Evolutionary conservation across 208 protist genomes (phyloP).

Genomic region (Porcisia hertigi): DNA sequence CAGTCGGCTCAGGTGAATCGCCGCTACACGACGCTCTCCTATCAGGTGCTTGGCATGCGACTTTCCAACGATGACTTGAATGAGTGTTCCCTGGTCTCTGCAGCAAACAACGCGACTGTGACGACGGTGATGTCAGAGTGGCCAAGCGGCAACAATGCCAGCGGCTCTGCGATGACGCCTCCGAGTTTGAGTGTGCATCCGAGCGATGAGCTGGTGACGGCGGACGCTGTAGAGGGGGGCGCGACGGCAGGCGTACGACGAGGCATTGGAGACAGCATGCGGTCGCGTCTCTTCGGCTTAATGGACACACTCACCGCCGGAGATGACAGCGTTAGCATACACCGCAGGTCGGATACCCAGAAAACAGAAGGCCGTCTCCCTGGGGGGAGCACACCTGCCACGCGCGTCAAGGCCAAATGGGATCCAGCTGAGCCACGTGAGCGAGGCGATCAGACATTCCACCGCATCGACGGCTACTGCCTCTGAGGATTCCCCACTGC

Average conservation of each 20-base stretch:
- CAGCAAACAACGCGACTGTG: constrained; percentile 5
- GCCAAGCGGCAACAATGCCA: background rate
- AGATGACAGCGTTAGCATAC: too few relatives aligned
- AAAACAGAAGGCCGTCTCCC: too few relatives aligned
- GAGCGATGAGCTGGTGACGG: background rate
- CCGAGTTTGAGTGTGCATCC: background rate
- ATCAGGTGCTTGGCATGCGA: constrained; percentile 4
- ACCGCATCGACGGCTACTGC: background rate
- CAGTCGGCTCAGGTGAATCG: background rate
- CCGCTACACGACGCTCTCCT: constrained; percentile 5
- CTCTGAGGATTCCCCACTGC: background rate
- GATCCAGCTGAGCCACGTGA: background rate
- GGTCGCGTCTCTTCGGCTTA: background rate
- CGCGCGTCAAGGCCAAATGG: background rate
- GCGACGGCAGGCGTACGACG: background rate
- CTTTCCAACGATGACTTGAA: background rate
- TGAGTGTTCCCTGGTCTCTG: constrained; percentile 9
- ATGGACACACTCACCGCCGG: background rate
- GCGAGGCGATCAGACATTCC: background rate
- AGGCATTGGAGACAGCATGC: background rate
- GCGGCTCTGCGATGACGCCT: constrained; percentile 1
- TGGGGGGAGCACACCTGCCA: background rate
- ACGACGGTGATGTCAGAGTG: constrained; percentile 2
- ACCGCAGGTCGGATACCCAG: too few relatives aligned
- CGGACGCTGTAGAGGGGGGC: background rate